A percentile compares a stretch with the other conserved stretches of the same genome.
Evolutionary conservation across 2,329 filamentous ascomycete genomes (phyloP).

Genomic region (Cladobotryum mycophilum): DNA sequence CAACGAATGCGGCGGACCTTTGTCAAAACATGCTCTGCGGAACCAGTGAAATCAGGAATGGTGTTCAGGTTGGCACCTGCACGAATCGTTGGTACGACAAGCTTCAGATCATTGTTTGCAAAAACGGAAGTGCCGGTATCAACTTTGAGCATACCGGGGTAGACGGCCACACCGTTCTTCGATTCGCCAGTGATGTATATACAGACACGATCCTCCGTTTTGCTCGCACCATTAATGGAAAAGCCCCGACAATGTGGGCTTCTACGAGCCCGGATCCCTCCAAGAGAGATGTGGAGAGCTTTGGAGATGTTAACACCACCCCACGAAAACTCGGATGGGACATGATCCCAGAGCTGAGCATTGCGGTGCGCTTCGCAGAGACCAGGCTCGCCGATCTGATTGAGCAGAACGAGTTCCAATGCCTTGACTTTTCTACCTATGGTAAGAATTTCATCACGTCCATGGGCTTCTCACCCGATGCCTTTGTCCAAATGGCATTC

Average conservation of each 20-base stretch:
- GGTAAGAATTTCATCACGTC: conserved; percentile 97
- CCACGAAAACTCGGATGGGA: conserved; percentile 98
- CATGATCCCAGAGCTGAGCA: conserved; percentile 84
- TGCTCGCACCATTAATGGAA: conserved; percentile 88
- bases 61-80: conserved; percentile 94
- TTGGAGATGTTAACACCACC: conserved; percentile 87
- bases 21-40: conserved; percentile 99
- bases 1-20: conserved; percentile 70
- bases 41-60: conserved; percentile 82
- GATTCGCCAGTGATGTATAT: conserved; percentile 93
- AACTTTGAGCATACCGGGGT: conserved; percentile 99
- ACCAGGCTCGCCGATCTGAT: conserved; percentile 90
- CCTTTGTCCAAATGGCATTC: conserved; percentile 98
- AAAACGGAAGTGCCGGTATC: conserved; percentile 96
- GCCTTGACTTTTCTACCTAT: conserved; percentile 80
- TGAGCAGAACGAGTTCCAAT: conserved; percentile 92
- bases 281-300: conserved; percentile 84
- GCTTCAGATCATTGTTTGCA: conserved; percentile 97
- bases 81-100: conserved; percentile 99
- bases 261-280: conserved; percentile 86
- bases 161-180: conserved; percentile 91
- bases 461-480: conserved; percentile 94
- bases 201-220: conserved; percentile 97
- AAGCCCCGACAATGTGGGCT: conserved; percentile 86
- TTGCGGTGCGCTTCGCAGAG: conserved; percentile 90